These are phyloP conservation scores for Aureobasidium zeae DNA, from an alignment of 2,329 filamentous ascomycete genomes.

Conservation along the genomic window DNA sequence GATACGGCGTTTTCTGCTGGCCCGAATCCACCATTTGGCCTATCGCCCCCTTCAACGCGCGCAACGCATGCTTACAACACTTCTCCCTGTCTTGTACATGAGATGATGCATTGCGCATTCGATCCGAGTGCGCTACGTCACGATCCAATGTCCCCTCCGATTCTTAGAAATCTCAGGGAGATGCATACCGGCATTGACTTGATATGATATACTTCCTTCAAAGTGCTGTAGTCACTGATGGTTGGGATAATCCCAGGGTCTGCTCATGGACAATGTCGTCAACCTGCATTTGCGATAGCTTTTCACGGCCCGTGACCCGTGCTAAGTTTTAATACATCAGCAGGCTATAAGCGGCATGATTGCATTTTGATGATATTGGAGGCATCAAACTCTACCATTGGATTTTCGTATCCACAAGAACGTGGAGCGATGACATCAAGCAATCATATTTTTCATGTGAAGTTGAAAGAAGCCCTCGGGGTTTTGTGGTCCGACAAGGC, in stretches of 20 bases:
- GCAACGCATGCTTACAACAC: not conserved
- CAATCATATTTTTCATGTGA: slow-evolving; percentile 10
- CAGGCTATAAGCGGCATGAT: slow-evolving; percentile 10
- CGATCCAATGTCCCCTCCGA: not conserved
- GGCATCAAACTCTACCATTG: slow-evolving; percentile 11
- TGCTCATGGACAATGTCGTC: not conserved
- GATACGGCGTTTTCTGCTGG: too few relatives aligned
- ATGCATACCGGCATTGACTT: not conserved
- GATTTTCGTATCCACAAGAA: slow-evolving; percentile 13
- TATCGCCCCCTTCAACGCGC: slow-evolving; percentile 9
- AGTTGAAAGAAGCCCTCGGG: slow-evolving; percentile 5
- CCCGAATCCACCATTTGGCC: not conserved
- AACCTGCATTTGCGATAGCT: slow-evolving; percentile 3
- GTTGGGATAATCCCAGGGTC: not conserved
- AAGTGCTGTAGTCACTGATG: slow-evolving; percentile 3
- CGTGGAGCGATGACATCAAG: slow-evolving; percentile 13
- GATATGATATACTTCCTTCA: slow-evolving; percentile 5
- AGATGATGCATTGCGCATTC: too few relatives aligned
- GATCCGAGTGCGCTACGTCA: too few relatives aligned
- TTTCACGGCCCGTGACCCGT: slow-evolving; percentile 9
- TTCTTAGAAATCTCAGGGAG: not conserved
- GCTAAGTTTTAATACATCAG: slow-evolving; percentile 1
- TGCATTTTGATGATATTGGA: slow-evolving; percentile 8
- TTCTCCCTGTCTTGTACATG: slow-evolving; percentile 11
- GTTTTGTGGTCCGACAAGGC: slow-evolving; percentile 9